Evolutionary conservation across 2,329 filamentous ascomycete genomes (phyloP), one percentile per base, ranked within the genome.

Genomic region (Cordyceps cicadae): DNA sequence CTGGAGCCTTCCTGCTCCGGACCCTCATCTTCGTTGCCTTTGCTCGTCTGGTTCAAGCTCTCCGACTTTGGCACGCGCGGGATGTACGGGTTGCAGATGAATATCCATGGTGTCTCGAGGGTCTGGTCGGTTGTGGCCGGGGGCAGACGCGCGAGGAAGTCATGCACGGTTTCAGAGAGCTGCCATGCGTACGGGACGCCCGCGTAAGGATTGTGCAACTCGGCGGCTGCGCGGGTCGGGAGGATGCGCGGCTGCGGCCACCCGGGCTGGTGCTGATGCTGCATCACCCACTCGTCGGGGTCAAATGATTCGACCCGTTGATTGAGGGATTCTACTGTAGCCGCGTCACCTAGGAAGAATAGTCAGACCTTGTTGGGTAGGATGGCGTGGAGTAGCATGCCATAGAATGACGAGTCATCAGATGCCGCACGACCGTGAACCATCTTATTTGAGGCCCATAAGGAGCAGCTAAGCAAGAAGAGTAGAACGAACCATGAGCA

Each of bases 91-190:
- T 90, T 90, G 57, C 80, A 81, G 48, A 89, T 82, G 76, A 82
- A 91, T 53, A 96, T 90, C 88, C 89, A 94, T 0, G 81, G 81
- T 3, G 80, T 77, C 0, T 74, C 66, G 0, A 67, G 67, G 1
- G 71, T 72, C 3, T 74, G 70, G 2, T 76, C 71, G 1, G 86
- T 89, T 1, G 81, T 87, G 3, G 81, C 79, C 0, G 90, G 89
- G 0, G 87, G 87, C 0, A 92, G 76, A 9, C 90, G 84, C 9
- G 74, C 62, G 2, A 94, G 72, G 66, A 96, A 95, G 1, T 81
- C 79, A 8, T 82, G 72, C 1, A 88, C 74, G 0, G 81, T 81
- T 69, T 92, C 89, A 1, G 75, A 75, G 32, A 86, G 76, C 70
- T 88, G 87, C 77, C 87, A 85, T 29, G 82, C 85, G 63, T 77